phyloP scores from a whole-genome alignment of 2,329 filamentous ascomycete species.

The Escovopsis weberi region DNA sequence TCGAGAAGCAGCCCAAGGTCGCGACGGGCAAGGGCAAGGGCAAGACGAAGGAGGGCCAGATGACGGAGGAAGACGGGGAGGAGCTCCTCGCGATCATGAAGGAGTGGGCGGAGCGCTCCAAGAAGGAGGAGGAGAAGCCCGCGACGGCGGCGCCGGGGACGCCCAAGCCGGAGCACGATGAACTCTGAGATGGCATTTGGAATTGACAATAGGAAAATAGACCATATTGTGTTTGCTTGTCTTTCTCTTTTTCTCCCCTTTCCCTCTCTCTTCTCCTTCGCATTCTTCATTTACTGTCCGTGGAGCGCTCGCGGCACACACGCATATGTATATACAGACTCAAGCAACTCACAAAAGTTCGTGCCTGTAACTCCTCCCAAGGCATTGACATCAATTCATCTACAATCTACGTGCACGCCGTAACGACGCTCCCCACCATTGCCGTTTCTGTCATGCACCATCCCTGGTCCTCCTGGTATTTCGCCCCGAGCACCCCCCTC shows the following conservation, averaged over 20 bases:
- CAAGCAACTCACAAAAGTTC: too few species aligned
- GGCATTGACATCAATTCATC: too few species aligned
- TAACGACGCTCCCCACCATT: too few species aligned
- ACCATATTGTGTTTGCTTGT: neutral
- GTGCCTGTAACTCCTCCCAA: too few species aligned
- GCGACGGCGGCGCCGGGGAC: neutral
- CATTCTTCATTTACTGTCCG: neutral
- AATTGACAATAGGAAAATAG: neutral
- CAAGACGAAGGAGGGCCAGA: constrained; percentile 27
- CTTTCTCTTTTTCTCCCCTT: neutral
- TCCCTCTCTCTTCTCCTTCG: neutral
- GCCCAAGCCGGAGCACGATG: constrained; percentile 18
- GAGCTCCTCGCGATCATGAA: constrained; percentile 25
- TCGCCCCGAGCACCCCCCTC: too few species aligned
- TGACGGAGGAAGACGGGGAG: constrained; percentile 32
- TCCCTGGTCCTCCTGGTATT: too few species aligned
- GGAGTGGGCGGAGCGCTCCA: constrained; percentile 13
- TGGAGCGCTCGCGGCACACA: too few species aligned
- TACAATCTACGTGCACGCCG: too few species aligned
- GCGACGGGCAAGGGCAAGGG: constrained; percentile 19
- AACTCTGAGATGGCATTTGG: constrained; percentile 16
- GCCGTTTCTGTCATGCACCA: too few species aligned
- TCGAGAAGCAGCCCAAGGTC: constrained; percentile 25
- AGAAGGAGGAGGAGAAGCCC: constrained; percentile 11
- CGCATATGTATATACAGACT: neutral